phyloP scores from a whole-genome alignment of 257 asterid genomes.

The Nyctanthes arbortristis region DNA sequence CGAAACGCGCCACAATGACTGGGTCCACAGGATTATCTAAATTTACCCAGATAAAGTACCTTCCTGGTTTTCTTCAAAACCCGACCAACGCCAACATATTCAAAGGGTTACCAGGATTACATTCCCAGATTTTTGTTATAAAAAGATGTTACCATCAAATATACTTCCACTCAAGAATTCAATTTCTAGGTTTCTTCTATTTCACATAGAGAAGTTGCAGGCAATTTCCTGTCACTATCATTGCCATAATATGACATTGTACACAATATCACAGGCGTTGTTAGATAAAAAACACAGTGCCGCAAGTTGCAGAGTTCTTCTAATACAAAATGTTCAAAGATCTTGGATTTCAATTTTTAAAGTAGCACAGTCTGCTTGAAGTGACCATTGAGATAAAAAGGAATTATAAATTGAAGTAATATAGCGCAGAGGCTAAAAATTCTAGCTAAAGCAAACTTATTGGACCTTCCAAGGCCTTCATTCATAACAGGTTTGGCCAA shows the following conservation, averaged over 20 bases:
- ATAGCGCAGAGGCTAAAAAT: background rate
- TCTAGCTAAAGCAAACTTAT: background rate
- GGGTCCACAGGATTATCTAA: background rate
- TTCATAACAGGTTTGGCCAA: no score
- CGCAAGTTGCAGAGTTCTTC: no score
- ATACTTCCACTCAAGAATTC: background rate
- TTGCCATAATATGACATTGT: background rate
- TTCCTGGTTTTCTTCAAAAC: background rate
- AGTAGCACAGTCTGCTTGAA: background rate
- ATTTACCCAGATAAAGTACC: constrained; percentile 1
- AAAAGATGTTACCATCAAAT: background rate
- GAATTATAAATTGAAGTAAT: background rate
- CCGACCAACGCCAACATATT: no score
- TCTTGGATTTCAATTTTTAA: no score
- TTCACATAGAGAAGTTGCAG: background rate
- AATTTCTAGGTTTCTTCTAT: background rate
- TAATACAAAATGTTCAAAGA: no score
- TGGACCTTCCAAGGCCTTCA: background rate
- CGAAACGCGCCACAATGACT: background rate
- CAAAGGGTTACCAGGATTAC: no score
- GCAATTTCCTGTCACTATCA: background rate
- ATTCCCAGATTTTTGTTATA: background rate
- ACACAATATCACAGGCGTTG: background rate
- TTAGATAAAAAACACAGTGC: background rate
- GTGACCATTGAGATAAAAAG: background rate